Conservation (phyloP, 495 filamentous ascomycete species). For the Xylaria scruposa region DNA sequence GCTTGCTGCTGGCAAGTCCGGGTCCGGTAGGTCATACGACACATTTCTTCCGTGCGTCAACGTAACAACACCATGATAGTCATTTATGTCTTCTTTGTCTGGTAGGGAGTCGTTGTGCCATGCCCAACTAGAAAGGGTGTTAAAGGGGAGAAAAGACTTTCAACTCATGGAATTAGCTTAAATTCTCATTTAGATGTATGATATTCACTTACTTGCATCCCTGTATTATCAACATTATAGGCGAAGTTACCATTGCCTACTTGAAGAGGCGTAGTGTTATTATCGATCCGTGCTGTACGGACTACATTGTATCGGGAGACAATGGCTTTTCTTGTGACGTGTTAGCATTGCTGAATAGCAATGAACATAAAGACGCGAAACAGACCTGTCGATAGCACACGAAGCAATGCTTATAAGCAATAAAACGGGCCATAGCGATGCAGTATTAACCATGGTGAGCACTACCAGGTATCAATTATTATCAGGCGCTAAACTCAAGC, state of each 20-base stretch:
- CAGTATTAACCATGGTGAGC: neutral
- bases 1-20: constrained; percentile 44
- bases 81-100: constrained; percentile 27
- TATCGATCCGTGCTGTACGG: constrained; percentile 28
- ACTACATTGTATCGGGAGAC: constrained; percentile 19
- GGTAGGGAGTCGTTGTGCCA: constrained; percentile 54
- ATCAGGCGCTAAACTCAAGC: neutral
- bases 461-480: neutral
- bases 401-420: neutral
- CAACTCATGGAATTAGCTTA: neutral
- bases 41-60: constrained; percentile 49
- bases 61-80: constrained; percentile 43
- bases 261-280: constrained; percentile 54
- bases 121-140: constrained; percentile 54
- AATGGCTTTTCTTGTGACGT: neutral
- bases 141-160: constrained; percentile 61
- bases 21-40: constrained; percentile 52
- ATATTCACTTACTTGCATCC: constrained; percentile 43
- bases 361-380: neutral
- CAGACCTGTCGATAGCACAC: constrained; percentile 16
- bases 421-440: neutral
- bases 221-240: constrained; percentile 61
- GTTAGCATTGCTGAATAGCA: neutral
- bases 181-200: neutral
- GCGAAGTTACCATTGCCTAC: constrained; percentile 63